Conservation (phyloP, 177 flowering plant species). For the Vitis hybrid region DNA sequence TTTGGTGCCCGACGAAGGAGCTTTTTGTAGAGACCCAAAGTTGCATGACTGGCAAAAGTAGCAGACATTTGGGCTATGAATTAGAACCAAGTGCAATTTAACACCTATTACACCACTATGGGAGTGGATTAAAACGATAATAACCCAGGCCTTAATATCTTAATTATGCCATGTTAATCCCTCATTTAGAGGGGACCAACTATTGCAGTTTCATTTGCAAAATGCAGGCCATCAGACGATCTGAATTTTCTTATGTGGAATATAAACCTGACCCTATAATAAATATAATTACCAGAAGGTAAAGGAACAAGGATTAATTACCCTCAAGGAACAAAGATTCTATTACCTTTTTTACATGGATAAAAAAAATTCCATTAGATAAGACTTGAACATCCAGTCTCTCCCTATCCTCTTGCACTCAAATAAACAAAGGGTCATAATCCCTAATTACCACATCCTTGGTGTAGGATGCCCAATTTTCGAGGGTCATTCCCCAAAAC, state of each 20-base stretch:
- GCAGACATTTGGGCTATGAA: background rate
- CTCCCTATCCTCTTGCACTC: too few species aligned
- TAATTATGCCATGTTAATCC: background rate
- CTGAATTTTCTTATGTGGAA: background rate
- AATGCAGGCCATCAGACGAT: background rate
- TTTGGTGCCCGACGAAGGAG: constrained; percentile 79
- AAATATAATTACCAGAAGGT: background rate
- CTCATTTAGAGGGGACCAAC: background rate
- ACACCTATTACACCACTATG: background rate
- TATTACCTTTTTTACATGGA: too few species aligned
- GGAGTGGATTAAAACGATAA: too few species aligned
- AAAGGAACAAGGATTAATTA: too few species aligned
- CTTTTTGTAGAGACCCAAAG: constrained; percentile 87
- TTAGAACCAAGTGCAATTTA: constrained; percentile 2
- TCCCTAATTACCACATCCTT: too few species aligned
- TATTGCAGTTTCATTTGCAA: background rate
- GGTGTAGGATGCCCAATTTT: too few species aligned
- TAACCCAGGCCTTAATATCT: too few species aligned
- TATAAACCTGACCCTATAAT: background rate
- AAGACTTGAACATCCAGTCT: too few species aligned
- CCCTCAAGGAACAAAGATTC: too few species aligned
- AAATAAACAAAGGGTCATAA: too few species aligned
- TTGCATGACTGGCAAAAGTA: constrained; percentile 73
- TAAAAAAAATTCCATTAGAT: too few species aligned
- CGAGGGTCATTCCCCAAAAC: too few species aligned